phyloP scores from a whole-genome alignment of 495 filamentous ascomycete species.

The Pseudoneurospora amorphoporcata region DNA sequence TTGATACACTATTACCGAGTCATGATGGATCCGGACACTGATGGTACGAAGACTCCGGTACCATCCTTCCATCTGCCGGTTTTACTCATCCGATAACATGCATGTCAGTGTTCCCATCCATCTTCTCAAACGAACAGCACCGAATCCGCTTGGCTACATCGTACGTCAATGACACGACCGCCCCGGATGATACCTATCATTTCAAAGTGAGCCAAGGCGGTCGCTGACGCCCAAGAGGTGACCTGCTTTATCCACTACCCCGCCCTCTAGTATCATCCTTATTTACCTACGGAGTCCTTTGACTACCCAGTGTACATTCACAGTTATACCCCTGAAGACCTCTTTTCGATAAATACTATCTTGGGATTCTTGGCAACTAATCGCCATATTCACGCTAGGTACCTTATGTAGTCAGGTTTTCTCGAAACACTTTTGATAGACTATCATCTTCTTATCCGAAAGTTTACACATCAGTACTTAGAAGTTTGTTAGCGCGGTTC shows the following conservation, averaged over 20 bases:
- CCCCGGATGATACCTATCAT: not conserved
- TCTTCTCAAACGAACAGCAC: not conserved
- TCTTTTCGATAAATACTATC: not conserved
- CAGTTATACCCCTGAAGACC: not conserved
- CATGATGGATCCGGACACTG: not conserved
- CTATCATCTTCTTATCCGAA: not conserved
- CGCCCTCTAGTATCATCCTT: not conserved
- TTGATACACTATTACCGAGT: not conserved
- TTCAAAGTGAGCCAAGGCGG: not conserved
- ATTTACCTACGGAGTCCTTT: not conserved
- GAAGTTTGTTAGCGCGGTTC: too few species aligned
- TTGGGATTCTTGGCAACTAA: not conserved
- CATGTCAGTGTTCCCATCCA: not conserved
- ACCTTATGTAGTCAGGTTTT: not conserved
- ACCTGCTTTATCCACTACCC: not conserved
- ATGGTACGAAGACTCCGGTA: not conserved
- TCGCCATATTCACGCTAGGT: not conserved
- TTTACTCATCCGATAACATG: not conserved
- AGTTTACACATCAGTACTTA: not conserved
- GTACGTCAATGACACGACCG: not conserved
- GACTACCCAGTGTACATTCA: not conserved
- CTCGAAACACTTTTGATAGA: not conserved
- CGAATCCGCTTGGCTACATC: not conserved
- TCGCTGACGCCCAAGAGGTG: not conserved
- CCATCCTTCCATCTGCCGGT: not conserved